These are phyloP conservation scores for Xerocomellus chrysenteron DNA, from an alignment of 768 basidiomycete genomes.

Conservation along the genomic window DNA sequence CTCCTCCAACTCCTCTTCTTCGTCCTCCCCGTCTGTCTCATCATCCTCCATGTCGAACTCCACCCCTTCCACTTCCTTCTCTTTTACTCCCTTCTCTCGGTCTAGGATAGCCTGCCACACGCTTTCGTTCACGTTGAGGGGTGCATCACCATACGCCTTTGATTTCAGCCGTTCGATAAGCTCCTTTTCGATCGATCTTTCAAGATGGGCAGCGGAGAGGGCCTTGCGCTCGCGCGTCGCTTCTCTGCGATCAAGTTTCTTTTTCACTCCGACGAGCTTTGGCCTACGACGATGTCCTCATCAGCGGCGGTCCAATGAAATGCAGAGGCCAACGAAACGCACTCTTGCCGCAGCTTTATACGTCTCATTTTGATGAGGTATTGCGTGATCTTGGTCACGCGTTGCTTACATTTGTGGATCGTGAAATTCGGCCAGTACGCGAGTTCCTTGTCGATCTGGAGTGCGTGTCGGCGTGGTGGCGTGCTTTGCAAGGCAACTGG, in stretches of 20 bases:
- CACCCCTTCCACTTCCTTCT: slow-evolving; percentile 41
- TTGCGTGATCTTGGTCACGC: slow-evolving; percentile 97
- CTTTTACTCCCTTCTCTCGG: slow-evolving; percentile 57
- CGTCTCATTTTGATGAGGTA: slow-evolving; percentile 98
- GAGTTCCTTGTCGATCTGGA: slow-evolving; percentile 89
- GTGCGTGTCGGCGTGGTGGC: neutral
- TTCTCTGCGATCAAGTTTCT: slow-evolving; percentile 93
- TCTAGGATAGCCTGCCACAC: slow-evolving; percentile 95
- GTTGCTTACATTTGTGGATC: slow-evolving; percentile 99
- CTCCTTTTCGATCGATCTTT: slow-evolving; percentile 94
- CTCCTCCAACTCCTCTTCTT: slow-evolving; percentile 45
- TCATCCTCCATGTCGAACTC: slow-evolving; percentile 49
- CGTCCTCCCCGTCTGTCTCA: slow-evolving; percentile 53
- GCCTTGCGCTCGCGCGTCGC: slow-evolving; percentile 93
- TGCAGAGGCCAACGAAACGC: slow-evolving; percentile 27
- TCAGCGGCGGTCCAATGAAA: neutral
- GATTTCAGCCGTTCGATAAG: slow-evolving; percentile 93
- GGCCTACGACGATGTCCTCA: slow-evolving; percentile 50
- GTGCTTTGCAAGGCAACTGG: neutral
- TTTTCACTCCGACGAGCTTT: slow-evolving; percentile 92
- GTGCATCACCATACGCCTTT: slow-evolving; percentile 96
- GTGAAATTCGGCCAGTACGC: slow-evolving; percentile 99
- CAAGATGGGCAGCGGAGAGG: slow-evolving; percentile 90
- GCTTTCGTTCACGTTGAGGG: slow-evolving; percentile 95
- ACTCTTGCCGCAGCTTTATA: slow-evolving; percentile 84